Percentiles rank a stretch among this genome's conserved stretches.
Conservation (phyloP, 768 basidiomycete genomes). For the Rhodocollybia butyracea region DNA sequence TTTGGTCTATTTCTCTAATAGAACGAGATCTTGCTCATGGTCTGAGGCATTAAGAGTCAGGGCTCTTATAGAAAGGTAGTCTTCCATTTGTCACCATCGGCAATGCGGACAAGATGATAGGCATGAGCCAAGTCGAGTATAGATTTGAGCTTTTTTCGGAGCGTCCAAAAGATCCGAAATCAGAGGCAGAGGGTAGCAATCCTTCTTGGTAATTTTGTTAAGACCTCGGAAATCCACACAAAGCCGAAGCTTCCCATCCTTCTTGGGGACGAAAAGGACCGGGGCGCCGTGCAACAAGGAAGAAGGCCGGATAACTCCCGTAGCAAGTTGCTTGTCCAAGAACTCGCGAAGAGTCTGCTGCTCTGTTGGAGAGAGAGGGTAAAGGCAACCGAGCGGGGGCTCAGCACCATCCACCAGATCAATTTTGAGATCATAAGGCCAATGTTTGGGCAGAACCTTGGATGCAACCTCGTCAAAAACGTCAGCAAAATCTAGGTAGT, state of each 20-base stretch:
- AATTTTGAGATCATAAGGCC: background rate
- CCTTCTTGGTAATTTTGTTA: slow-evolving; percentile 32
- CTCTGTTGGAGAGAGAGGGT: slow-evolving; percentile 23
- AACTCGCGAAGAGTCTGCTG: slow-evolving; percentile 29
- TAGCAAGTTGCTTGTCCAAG: slow-evolving; percentile 30
- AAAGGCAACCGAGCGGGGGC: background rate
- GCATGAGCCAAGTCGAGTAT: slow-evolving; percentile 32
- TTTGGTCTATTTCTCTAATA: no score
- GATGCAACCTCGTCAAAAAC: background rate
- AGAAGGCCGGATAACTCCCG: slow-evolving; percentile 33
- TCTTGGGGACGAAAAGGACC: slow-evolving; percentile 23
- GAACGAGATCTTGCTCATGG: no score
- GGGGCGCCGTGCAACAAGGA: slow-evolving; percentile 27
- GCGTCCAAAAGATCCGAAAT: background rate
- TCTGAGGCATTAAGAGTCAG: no score
- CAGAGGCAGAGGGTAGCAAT: slow-evolving; percentile 31
- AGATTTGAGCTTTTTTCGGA: slow-evolving; percentile 15
- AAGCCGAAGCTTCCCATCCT: slow-evolving; percentile 17
- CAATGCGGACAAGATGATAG: slow-evolving; percentile 35
- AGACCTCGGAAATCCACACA: slow-evolving; percentile 21
- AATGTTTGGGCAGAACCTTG: background rate
- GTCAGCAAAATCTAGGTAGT: background rate
- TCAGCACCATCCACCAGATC: background rate
- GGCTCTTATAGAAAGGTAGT: no score
- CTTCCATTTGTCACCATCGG: no score